Base-by-base conservation (phyloP, 23 red algal genomes). In the Gracilaria domingensis region DNA sequence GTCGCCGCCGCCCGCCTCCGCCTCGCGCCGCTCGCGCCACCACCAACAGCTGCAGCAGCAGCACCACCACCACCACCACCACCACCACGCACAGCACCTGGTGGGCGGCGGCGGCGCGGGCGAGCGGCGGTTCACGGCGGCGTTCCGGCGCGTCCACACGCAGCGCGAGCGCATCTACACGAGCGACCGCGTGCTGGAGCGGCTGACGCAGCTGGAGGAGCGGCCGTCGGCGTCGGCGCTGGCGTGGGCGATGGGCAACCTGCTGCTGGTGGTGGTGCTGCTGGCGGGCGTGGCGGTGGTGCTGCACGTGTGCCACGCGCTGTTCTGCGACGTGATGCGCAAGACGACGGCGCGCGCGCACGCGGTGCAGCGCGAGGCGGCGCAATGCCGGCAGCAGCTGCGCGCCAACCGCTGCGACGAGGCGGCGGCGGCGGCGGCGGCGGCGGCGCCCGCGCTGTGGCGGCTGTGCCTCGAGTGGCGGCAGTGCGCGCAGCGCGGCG, bases 151-250 rank as follows among this genome's bases (percentile, higher is more conserved):
- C 6, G 35, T 85, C 26, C 81, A 85, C 45, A 49, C 81, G 33
- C 81, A 39, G 16, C 81, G 81, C 81, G 81, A 85, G 24, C 81
- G 81, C 39, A n/a, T 85, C 3, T 85, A 85, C 81, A 69, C 81
- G 30, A 9, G 18, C 34, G 23, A 85, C 61, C 39, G 26, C 45
- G 25, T 85, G 40, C 18, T 69, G 23, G 81, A 85, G n/a, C 81
- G 81, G 28, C 32, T 85, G 29, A 17, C n/a, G 9, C 37, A 40
- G 21, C 20, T 37, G 2, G 81, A 85, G 8, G 17, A 85, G 59
- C 44, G 51, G 0, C 39, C 36, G 20, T 8, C 37, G 51, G 13
- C 71, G 5, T 30, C 36, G 59, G 61, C 81, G 26, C 37, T 30
- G n/a, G 38, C 21, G 57, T 50, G 25, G 45, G 8, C 55, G 33